Base-by-base conservation (phyloP, 169 alveolate species). In the Plasmodium malariae region DNA sequence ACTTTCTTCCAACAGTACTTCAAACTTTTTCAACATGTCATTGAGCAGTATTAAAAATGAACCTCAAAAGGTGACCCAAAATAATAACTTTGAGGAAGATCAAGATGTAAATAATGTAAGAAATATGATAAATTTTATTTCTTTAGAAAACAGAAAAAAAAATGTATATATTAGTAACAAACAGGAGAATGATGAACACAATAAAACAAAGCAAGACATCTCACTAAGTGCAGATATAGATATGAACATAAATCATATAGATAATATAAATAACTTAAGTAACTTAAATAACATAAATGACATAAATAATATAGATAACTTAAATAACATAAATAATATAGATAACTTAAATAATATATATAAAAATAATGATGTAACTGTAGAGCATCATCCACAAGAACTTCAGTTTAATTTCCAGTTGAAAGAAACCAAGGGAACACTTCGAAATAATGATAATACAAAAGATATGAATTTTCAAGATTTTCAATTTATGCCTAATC, bases 401-500 rank as follows among this genome's bases (percentile, higher is more conserved):
- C 24, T 26, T 83, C 7, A 40, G 24, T 62, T 60, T 60, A 83
- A 83, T 83, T 48, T 67, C 14, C 78, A 83, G 28, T 60, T 83
- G 54, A 83, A 83, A 70, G 91, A 83, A 83, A 67, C 91, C 5
- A 83, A 83, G 59, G 91, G 91, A 43, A 83, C 91, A 11, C 83
- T 83, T 51, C 65, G 91, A 51, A 83, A 11, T 19, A 68, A 83
- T 83, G 83, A 83, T 49, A 49, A 67, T 83, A 68, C 80, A 1
- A 65, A 83, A 49, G 70, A 83, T 32, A 68, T 67, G 85, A 36
- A 83, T 67, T 83, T 83, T 65, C 57, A 83, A 32, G 73, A 83
- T n/a, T 34, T 83, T 49, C 73, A 70, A 49, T 65, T 49, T 65
- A 19, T 45, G 19, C 32, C 68, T 24, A 85, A 68, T 6, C 54